Base-by-base conservation (phyloP, 352 stramenopile species). In the Phytophthora sojae region DNA sequence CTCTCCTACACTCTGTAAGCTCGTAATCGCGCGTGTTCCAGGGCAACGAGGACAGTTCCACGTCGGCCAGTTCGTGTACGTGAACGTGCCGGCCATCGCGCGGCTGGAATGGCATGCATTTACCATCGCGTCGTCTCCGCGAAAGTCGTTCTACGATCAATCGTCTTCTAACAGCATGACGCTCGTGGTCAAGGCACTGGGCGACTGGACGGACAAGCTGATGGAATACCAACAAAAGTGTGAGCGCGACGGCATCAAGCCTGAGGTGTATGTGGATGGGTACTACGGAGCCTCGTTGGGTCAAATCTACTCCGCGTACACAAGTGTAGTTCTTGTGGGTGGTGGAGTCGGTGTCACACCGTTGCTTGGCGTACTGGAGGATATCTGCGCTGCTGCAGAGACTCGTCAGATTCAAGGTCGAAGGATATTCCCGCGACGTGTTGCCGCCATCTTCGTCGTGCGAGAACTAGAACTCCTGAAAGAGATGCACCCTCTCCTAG, bases 41-140 rank as follows among this genome's bases (percentile, higher is more conserved):
- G 44, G 29, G 32, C 21, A 66, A 0, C 39, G 39, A 19, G 67
- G 67, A 4, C 17, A 8, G 0, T 87, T 75, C 50, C 47, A 81
- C 30, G 57, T 77, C 3, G 78, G 78, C 2, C 76, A 85, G 32
- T 82, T 86, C 29, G 59, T 86, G 19, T 86, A 86, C 45, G 12
- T 86, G 42, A 85, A 83, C 9, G 68, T 86, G 12, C 78, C 78
- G 7, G 57, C 67, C 2, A 70, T 88, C 14, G 84, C 79, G 6
- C 69, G 69, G 15, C 55, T 82, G 4, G 59, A 88, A 49, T 88
- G 80, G 80, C 78, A 88, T 39, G 64, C 80, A 0, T 88, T 88
- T 57, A 85, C 76, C 12, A 79, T 88, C 54, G 69, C 75, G 7
- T 87, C 83, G 6, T 81, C 81, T 4, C 79, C 83, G 8, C 44